Percentiles rank a stretch among this genome's conserved stretches.
Conservation (phyloP, 2,329 filamentous ascomycete genomes). For the Aspergillus ochraceus region DNA sequence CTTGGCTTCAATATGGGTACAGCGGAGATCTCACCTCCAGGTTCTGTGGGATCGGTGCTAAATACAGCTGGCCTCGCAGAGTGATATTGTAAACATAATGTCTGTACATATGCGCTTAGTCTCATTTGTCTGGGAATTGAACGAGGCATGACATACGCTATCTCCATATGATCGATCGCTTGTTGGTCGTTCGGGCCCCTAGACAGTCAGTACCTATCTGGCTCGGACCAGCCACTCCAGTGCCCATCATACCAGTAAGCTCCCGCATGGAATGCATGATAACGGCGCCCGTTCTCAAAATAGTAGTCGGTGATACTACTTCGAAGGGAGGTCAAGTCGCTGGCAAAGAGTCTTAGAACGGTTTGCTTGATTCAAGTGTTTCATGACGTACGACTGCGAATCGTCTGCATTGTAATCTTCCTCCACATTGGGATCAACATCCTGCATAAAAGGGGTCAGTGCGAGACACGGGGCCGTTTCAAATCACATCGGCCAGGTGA, state of each 20-base stretch:
- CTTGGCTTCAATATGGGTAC: neutral
- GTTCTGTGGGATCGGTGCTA: neutral
- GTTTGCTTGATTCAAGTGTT: neutral
- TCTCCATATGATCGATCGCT: slow-evolving; percentile 18
- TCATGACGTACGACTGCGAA: neutral
- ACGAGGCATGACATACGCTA: neutral
- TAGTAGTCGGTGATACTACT: slow-evolving; percentile 28
- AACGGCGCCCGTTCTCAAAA: slow-evolving; percentile 32
- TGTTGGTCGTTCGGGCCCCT: slow-evolving; percentile 26
- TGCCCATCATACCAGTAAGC: slow-evolving; percentile 19
- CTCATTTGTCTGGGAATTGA: slow-evolving; percentile 7
- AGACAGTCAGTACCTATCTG: neutral
- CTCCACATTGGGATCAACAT: neutral
- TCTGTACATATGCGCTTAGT: neutral
- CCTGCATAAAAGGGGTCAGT: neutral
- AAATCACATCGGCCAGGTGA: too few species aligned
- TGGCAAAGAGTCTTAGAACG: neutral
- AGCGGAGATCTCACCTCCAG: neutral
- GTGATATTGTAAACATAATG: neutral
- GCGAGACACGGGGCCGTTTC: too few species aligned
- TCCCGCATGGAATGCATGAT: slow-evolving; percentile 34
- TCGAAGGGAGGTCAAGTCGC: slow-evolving; percentile 1
- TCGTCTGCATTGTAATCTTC: neutral
- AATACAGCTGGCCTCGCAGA: neutral
- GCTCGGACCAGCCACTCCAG: too few species aligned